Conservation (phyloP, 2,329 filamentous ascomycete genomes). For the Colletotrichum nymphaeae region DNA sequence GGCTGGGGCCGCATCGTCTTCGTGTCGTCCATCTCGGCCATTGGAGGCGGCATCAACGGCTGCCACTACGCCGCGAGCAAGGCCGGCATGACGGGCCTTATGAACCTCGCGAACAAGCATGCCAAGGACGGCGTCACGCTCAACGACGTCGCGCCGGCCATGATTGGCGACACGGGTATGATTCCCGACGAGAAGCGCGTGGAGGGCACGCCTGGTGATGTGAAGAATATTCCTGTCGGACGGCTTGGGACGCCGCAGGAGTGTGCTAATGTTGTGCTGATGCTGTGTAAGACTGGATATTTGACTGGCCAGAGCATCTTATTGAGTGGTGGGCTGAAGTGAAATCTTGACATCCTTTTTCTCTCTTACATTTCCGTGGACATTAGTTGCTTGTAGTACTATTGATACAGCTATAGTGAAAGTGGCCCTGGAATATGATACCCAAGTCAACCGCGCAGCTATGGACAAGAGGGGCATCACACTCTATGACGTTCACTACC, state of each 20-base stretch:
- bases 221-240: slow-evolving; percentile 69
- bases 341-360: slow-evolving; percentile 1
- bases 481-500: no score
- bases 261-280: slow-evolving; percentile 69
- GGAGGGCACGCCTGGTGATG: slow-evolving; percentile 66
- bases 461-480: no score
- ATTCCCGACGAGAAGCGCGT: slow-evolving; percentile 65
- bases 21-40: slow-evolving; percentile 71
- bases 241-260: slow-evolving; percentile 68
- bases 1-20: slow-evolving; percentile 74
- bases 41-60: slow-evolving; percentile 73
- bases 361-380: neutral
- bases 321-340: slow-evolving; percentile 64
- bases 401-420: neutral
- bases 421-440: neutral
- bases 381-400: neutral
- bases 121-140: slow-evolving; percentile 72
- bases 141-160: slow-evolving; percentile 76
- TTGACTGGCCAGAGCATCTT: slow-evolving; percentile 67
- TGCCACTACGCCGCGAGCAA: slow-evolving; percentile 71
- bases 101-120: slow-evolving; percentile 71
- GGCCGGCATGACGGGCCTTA: slow-evolving; percentile 72
- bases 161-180: slow-evolving; percentile 75
- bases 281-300: slow-evolving; percentile 71
- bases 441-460: no score